These are phyloP conservation scores for Salvia splendens DNA, from an alignment of 257 asterid species.

Conservation along the genomic window DNA sequence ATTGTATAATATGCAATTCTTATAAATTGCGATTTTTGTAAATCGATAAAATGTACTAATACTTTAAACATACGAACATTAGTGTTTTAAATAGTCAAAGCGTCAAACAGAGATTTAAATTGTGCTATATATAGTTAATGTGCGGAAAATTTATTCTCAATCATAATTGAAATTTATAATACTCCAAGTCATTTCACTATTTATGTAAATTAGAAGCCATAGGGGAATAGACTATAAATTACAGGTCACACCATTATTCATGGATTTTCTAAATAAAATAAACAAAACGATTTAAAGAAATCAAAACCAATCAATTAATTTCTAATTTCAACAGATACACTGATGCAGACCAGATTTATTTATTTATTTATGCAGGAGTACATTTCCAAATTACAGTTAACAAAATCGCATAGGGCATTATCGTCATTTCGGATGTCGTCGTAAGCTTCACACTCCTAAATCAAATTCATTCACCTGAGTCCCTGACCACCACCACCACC, in stretches of 20 bases:
- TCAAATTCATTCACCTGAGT: constrained; percentile 27
- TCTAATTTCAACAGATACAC: constrained; percentile 11
- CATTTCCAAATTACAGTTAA: not conserved
- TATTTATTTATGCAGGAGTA: too few species aligned
- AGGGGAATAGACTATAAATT: not conserved
- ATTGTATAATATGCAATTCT: too few species aligned
- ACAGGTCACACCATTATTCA: not conserved
- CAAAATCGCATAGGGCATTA: constrained; percentile 23
- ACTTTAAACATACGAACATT: too few species aligned
- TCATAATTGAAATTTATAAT: not conserved
- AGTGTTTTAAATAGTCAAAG: not conserved
- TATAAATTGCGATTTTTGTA: too few species aligned
- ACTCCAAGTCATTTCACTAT: not conserved
- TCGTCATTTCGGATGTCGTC: constrained; percentile 31
- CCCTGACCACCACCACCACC: too few species aligned
- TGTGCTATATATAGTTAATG: too few species aligned
- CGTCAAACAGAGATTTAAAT: too few species aligned
- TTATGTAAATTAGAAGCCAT: not conserved
- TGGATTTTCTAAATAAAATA: not conserved
- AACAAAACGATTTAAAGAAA: not conserved
- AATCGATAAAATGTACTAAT: too few species aligned
- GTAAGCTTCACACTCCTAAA: constrained; percentile 12
- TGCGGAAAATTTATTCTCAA: not conserved
- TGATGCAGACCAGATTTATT: not conserved
- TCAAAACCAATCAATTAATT: not conserved